A percentile compares a stretch with the other conserved stretches of the same genome.
phyloP scores from a whole-genome alignment of 345 rosid genomes.

The Camelina hispida region DNA sequence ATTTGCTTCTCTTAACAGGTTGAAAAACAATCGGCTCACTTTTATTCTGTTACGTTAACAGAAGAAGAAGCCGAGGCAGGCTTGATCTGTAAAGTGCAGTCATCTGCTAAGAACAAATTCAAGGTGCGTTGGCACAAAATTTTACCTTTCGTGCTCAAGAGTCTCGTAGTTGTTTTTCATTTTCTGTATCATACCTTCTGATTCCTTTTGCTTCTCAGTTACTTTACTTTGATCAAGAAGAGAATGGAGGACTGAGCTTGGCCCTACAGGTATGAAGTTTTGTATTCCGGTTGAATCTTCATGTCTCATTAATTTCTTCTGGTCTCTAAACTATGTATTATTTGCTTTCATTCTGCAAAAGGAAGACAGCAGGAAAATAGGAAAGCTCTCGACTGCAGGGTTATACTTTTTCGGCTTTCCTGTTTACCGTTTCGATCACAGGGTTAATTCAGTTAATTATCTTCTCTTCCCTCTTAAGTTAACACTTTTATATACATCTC shows the following conservation, averaged over 20 bases:
- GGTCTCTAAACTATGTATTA: neutral
- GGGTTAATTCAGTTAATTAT: conserved; percentile 66
- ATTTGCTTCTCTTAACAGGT: conserved; percentile 64
- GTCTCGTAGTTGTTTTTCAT: neutral
- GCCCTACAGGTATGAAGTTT: conserved; percentile 69
- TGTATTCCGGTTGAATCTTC: neutral
- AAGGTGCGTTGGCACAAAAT: conserved; percentile 57
- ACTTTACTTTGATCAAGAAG: conserved; percentile 80
- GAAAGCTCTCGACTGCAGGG: conserved; percentile 86
- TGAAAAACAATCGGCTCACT: conserved; percentile 95
- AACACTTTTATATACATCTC: neutral
- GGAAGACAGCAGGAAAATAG: conserved; percentile 89
- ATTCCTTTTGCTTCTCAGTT: conserved; percentile 55
- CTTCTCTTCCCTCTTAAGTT: conserved; percentile 11
- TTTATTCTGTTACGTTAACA: conserved; percentile 80
- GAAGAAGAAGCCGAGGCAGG: conserved; percentile 90
- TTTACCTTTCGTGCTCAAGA: neutral
- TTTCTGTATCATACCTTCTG: neutral
- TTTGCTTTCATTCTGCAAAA: conserved; percentile 38
- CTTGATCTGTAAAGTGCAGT: conserved; percentile 81
- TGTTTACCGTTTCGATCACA: conserved; percentile 82
- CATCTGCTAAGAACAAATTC: conserved; percentile 94
- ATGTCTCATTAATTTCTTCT: neutral
- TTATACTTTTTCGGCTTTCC: conserved; percentile 93
- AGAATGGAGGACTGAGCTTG: conserved; percentile 79